Percentiles rank a stretch among this genome's conserved stretches.
Evolutionary conservation across 441 rosid genomes (phyloP).

Genomic region (Erodium trifolium): DNA sequence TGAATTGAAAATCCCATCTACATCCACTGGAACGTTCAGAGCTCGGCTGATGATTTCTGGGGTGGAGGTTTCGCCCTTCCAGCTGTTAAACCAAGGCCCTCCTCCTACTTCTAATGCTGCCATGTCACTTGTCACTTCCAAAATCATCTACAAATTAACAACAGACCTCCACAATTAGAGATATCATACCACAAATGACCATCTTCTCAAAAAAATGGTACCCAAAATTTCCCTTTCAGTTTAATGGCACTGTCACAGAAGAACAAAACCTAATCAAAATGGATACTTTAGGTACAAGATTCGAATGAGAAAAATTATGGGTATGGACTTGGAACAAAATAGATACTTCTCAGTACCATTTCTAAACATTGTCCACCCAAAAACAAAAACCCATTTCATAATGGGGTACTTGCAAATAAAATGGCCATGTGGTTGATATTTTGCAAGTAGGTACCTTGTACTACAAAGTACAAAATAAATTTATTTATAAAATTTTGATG

Average conservation of each 20-base stretch:
- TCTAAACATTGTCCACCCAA: background rate
- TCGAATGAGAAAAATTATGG: background rate
- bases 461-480: too few species aligned
- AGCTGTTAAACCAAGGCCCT: slow-evolving; percentile 87
- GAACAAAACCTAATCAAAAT: background rate
- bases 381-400: background rate
- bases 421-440: too few species aligned
- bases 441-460: too few species aligned
- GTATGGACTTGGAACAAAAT: background rate
- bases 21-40: slow-evolving; percentile 50
- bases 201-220: background rate
- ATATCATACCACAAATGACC: background rate
- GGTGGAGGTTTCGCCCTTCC: slow-evolving; percentile 61
- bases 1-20: slow-evolving; percentile 41
- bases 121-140: slow-evolving; percentile 72
- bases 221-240: background rate
- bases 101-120: slow-evolving; percentile 91
- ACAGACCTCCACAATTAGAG: background rate
- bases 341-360: background rate
- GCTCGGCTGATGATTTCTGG: slow-evolving; percentile 52
- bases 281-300: background rate
- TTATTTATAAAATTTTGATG: too few species aligned
- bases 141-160: slow-evolving; percentile 38
- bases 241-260: background rate
- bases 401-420: too few species aligned